phyloP scores from a whole-genome alignment of 2,329 filamentous ascomycete genomes.

The Phaeomoniella chlamydospora region DNA sequence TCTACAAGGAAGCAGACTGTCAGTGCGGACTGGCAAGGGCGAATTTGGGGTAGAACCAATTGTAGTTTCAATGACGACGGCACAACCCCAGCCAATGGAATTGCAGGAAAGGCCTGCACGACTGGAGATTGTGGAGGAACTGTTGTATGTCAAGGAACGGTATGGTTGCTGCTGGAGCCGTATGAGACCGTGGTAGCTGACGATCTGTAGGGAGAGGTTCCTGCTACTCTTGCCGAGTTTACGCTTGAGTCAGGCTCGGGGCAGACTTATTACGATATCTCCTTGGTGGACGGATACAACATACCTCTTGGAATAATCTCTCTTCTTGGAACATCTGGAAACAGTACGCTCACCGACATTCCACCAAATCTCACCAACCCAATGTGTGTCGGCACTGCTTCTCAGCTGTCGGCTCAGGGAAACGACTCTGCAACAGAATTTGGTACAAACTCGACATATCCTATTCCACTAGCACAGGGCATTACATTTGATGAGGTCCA shows the following conservation, averaged over 20 bases:
- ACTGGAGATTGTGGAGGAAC: slow-evolving; percentile 66
- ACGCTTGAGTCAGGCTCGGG: slow-evolving; percentile 43
- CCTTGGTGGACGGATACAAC: slow-evolving; percentile 75
- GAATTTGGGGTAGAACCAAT: slow-evolving; percentile 73
- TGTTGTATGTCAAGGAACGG: slow-evolving; percentile 54
- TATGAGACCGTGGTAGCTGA: too few relatives aligned
- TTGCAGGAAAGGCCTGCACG: slow-evolving; percentile 43
- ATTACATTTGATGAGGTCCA: slow-evolving; percentile 43
- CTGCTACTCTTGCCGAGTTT: slow-evolving; percentile 69
- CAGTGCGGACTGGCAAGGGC: slow-evolving; percentile 61
- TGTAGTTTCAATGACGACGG: slow-evolving; percentile 59
- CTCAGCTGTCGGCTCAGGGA: slow-evolving; percentile 34
- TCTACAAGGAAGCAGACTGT: slow-evolving; percentile 47
- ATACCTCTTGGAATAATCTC: slow-evolving; percentile 31
- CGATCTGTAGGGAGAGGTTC: slow-evolving; percentile 47
- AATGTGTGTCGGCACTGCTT: slow-evolving; percentile 58
- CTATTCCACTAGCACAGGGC: slow-evolving; percentile 50
- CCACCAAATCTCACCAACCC: slow-evolving; percentile 65
- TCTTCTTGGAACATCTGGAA: slow-evolving; percentile 33
- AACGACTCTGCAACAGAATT: slow-evolving; percentile 40
- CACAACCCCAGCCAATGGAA: slow-evolving; percentile 32
- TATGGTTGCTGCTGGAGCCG: too few relatives aligned
- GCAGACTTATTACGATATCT: slow-evolving; percentile 74
- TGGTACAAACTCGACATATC: slow-evolving; percentile 50
- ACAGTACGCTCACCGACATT: slow-evolving; percentile 45